phyloP scores from a whole-genome alignment of 2,329 filamentous ascomycete genomes.

The Madurella fahalii region DNA sequence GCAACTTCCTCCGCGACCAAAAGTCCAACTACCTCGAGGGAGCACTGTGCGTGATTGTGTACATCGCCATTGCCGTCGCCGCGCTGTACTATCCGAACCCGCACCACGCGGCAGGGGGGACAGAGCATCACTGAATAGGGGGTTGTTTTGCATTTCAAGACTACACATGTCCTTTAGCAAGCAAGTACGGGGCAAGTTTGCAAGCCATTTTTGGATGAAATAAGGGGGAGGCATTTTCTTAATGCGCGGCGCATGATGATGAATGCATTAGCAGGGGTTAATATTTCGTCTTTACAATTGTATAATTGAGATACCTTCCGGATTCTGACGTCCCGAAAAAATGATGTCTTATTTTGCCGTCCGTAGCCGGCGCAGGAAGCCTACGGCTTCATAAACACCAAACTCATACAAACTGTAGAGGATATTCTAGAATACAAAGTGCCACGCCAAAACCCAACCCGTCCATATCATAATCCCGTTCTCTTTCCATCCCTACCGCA shows the following conservation, averaged over 20 bases:
- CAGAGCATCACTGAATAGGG: neutral
- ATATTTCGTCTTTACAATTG: no score
- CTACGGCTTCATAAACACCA: no score
- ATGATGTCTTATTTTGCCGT: no score
- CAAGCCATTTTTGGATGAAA: no score
- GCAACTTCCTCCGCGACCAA: conserved; percentile 80
- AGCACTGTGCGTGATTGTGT: conserved; percentile 67
- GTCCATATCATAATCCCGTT: neutral
- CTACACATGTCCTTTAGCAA: neutral
- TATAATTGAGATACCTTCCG: no score
- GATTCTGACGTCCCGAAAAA: no score
- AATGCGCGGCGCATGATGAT: neutral
- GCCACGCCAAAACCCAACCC: neutral
- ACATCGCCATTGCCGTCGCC: conserved; percentile 56
- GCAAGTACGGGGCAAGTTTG: neutral
- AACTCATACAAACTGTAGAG: conserved; percentile 1
- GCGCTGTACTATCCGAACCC: conserved; percentile 54
- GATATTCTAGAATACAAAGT: conserved; percentile 7
- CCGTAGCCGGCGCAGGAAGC: no score
- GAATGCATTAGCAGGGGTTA: neutral
- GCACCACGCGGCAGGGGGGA: neutral
- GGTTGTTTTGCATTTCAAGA: neutral
- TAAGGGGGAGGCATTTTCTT: neutral
- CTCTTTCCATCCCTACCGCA: no score
- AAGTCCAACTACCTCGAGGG: conserved; percentile 92